Conservation (phyloP, 2,329 filamentous ascomycete species). For the Verticillium nubilum region DNA sequence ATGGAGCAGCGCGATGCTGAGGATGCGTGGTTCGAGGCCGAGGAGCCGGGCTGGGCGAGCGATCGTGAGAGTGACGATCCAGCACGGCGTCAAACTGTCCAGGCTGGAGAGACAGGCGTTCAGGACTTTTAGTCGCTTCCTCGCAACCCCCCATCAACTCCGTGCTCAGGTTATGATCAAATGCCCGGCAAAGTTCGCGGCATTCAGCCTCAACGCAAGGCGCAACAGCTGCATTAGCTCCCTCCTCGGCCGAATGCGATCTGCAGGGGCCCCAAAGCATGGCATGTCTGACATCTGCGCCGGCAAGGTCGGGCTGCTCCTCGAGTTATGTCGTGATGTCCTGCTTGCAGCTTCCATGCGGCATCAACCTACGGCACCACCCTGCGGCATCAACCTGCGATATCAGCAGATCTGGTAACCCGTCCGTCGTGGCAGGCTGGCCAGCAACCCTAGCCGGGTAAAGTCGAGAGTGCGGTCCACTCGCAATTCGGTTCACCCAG, state of each 20-base stretch:
- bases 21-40: constrained; percentile 75
- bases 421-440: background rate
- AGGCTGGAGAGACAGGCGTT: constrained; percentile 59
- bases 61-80: constrained; percentile 29
- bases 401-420: background rate
- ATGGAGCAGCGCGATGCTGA: constrained; percentile 55
- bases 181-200: background rate
- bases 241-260: background rate
- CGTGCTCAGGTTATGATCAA: background rate
- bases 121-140: constrained; percentile 56
- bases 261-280: background rate
- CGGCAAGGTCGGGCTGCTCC: background rate
- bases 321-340: background rate
- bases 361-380: background rate
- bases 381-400: background rate
- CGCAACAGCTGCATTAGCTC: background rate
- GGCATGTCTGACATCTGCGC: background rate
- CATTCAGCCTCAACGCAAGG: background rate
- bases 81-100: constrained; percentile 12
- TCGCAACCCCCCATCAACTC: background rate
- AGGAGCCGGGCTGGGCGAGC: constrained; percentile 63
- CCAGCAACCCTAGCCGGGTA: background rate
- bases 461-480: background rate
- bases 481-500: background rate
- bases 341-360: background rate